Conservation (phyloP, 2,329 filamentous ascomycete species). For the Penicillium brevicompactum region DNA sequence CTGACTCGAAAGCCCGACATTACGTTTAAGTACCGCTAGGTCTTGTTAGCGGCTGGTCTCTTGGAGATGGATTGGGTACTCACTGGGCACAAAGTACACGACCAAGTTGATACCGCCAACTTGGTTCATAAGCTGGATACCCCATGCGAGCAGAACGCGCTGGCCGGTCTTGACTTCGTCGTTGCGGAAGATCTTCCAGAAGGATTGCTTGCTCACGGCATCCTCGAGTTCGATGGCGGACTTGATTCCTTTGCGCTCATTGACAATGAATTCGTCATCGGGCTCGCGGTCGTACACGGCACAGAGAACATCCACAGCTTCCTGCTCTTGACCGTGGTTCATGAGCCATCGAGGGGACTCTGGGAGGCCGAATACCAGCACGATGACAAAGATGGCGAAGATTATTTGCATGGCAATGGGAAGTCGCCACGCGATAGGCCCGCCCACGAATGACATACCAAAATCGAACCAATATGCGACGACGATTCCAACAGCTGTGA, state of each 20-base stretch:
- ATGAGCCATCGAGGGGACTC: slow-evolving; percentile 25
- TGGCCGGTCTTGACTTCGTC: slow-evolving; percentile 45
- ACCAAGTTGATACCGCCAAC: slow-evolving; percentile 48
- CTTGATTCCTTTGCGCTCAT: background rate
- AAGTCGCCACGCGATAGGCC: slow-evolving; percentile 28
- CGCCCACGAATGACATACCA: slow-evolving; percentile 41
- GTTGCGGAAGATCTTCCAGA: slow-evolving; percentile 42
- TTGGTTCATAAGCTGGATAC: slow-evolving; percentile 51
- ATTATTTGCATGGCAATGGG: slow-evolving; percentile 34
- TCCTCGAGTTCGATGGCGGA: background rate
- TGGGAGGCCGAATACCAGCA: slow-evolving; percentile 33
- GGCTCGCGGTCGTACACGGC: slow-evolving; percentile 1
- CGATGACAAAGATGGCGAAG: slow-evolving; percentile 45
- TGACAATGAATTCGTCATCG: background rate
- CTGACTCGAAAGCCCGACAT: slow-evolving; percentile 26
- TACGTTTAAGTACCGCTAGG: slow-evolving; percentile 15
- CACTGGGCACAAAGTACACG: slow-evolving; percentile 34
- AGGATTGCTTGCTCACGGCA: slow-evolving; percentile 17
- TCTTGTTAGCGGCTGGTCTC: background rate
- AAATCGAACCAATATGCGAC: slow-evolving; percentile 46
- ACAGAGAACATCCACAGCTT: slow-evolving; percentile 8
- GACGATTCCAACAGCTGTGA: slow-evolving; percentile 35
- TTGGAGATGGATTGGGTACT: background rate
- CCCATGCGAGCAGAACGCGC: slow-evolving; percentile 49
- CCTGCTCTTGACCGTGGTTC: slow-evolving; percentile 7